Percentiles rank a stretch among this genome's conserved stretches.
These are phyloP conservation scores for Oryza punctata DNA, from an alignment of 176 grass and related monocot genomes.

Conservation along the genomic window DNA sequence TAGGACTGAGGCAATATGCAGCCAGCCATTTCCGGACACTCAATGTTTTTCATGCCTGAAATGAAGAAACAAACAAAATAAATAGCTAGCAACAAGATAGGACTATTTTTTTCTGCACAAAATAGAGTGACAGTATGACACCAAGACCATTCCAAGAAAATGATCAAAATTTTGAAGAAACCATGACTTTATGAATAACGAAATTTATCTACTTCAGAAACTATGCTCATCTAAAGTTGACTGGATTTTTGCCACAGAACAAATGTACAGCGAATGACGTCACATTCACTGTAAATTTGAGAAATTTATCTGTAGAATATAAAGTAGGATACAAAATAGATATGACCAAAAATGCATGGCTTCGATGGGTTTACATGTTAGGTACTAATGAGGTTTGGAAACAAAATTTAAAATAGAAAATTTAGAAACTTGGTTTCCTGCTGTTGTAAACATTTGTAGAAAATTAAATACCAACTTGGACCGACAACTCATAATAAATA, in stretches of 20 bases:
- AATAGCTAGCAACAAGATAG: slow-evolving; percentile 38
- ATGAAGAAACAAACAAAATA: slow-evolving; percentile 17
- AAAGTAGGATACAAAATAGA: slow-evolving; percentile 6
- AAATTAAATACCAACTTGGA: too few species aligned
- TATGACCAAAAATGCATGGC: not conserved
- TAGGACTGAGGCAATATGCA: slow-evolving; percentile 91
- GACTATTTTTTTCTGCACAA: not conserved
- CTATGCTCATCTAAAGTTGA: not conserved
- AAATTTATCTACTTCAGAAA: slow-evolving; percentile 22
- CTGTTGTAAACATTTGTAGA: too few species aligned
- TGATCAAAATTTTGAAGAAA: slow-evolving; percentile 3
- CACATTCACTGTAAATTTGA: slow-evolving; percentile 1
- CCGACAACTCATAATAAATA: too few species aligned
- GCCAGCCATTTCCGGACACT: slow-evolving; percentile 91
- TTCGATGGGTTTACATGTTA: not conserved
- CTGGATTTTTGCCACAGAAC: not conserved
- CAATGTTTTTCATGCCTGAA: slow-evolving; percentile 93
- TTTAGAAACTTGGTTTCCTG: too few species aligned
- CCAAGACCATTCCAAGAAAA: not conserved
- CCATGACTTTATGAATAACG: not conserved
- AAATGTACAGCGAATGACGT: not conserved
- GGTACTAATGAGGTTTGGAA: not conserved
- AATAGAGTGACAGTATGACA: not conserved
- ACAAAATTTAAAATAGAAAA: too few species aligned
- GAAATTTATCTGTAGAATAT: not conserved